Conservation (phyloP, 148 eudicot genomes). For the Chenopodium formosanum region DNA sequence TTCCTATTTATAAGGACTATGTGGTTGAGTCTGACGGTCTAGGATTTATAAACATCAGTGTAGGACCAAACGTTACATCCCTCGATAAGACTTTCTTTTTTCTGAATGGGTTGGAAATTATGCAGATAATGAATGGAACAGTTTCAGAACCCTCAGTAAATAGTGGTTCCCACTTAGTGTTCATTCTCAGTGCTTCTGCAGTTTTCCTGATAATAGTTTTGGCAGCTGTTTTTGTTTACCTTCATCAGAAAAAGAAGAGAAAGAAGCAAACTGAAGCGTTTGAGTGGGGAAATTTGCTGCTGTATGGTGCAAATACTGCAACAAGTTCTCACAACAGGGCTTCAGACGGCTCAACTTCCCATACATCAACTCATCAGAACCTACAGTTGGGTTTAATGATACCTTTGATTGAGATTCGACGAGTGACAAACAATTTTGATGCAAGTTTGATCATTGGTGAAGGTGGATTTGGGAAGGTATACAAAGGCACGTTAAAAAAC, state of each 20-base stretch:
- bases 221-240: slow-evolving; percentile 14
- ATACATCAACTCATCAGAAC: background rate
- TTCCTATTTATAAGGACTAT: slow-evolving; percentile 37
- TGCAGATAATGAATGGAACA: slow-evolving; percentile 24
- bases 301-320: slow-evolving; percentile 14
- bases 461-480: background rate
- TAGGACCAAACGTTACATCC: slow-evolving; percentile 16
- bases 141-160: slow-evolving; percentile 19
- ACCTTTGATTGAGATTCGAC: background rate
- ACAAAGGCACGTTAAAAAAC: background rate
- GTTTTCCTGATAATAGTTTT: slow-evolving; percentile 16
- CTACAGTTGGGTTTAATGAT: background rate
- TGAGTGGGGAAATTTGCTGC: slow-evolving; percentile 25
- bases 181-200: slow-evolving; percentile 35
- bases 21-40: slow-evolving; percentile 31
- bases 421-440: background rate
- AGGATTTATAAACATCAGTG: slow-evolving; percentile 32
- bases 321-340: background rate
- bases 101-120: slow-evolving; percentile 53
- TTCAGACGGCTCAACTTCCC: background rate
- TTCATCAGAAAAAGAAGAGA: slow-evolving; percentile 18
- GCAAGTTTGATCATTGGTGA: background rate
- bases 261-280: slow-evolving; percentile 21
- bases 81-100: background rate
- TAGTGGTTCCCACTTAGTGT: background rate